These are phyloP conservation scores for Coemansia sp. DNA, from an alignment of 192 early-diverging fungal species.

Conservation along the genomic window DNA sequence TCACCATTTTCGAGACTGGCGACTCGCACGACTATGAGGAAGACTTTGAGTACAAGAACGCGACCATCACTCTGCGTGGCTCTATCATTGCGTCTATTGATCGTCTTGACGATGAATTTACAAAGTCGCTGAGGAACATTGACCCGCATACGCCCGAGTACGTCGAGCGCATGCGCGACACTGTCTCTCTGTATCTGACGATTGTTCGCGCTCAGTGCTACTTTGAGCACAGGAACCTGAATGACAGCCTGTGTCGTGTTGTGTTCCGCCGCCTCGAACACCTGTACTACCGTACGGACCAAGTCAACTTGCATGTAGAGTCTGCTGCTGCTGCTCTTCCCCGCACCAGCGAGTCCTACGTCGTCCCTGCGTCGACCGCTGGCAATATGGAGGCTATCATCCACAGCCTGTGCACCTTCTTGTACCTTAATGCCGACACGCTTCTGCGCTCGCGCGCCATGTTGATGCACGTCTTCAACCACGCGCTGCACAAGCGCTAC, in stretches of 20 bases:
- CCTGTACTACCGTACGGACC: conserved; percentile 96
- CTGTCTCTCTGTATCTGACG: conserved; percentile 79
- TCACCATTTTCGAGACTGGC: conserved; percentile 67
- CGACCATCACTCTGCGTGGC: conserved; percentile 70
- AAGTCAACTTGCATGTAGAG: conserved; percentile 69
- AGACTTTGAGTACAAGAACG: conserved; percentile 59
- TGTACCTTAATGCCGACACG: conserved; percentile 84
- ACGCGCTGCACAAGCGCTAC: conserved; percentile 95
- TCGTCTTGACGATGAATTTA: conserved; percentile 96
- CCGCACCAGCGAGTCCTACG: conserved; percentile 43
- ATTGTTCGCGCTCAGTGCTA: conserved; percentile 87
- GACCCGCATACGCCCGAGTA: conserved; percentile 98
- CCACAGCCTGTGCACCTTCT: conserved; percentile 78
- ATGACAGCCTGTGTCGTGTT: conserved; percentile 66
- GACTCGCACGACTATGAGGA: conserved; percentile 35
- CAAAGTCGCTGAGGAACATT: conserved; percentile 89
- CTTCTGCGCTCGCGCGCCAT: conserved; percentile 89
- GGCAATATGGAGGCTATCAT: conserved; percentile 65
- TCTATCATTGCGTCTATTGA: conserved; percentile 86
- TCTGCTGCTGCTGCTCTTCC: conserved; percentile 57
- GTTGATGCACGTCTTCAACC: conserved; percentile 96
- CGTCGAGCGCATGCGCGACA: conserved; percentile 89
- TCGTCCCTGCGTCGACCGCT: conserved; percentile 39
- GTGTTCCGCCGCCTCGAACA: conserved; percentile 90
- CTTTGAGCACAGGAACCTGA: conserved; percentile 67